phyloP scores from a whole-genome alignment of 768 basidiomycete genomes.

The Gymnopilus junonius region DNA sequence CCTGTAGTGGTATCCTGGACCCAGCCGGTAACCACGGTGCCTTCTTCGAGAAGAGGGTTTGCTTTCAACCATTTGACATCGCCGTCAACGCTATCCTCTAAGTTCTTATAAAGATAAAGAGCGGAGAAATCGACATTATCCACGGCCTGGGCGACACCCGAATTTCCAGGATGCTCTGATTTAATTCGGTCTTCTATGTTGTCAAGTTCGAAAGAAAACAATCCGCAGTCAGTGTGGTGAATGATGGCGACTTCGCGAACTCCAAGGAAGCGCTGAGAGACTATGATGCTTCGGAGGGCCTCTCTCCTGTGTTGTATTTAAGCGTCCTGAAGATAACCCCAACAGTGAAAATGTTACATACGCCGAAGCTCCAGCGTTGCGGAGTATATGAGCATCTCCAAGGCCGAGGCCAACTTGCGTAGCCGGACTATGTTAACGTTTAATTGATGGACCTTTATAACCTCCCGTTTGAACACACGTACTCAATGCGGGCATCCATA shows the following conservation, averaged over 20 bases:
- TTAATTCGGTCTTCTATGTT: constrained; percentile 55
- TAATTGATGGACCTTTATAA: background rate
- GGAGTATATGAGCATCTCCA: constrained; percentile 74
- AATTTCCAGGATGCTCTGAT: constrained; percentile 41
- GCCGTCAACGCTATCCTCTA: constrained; percentile 57
- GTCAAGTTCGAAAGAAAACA: constrained; percentile 63
- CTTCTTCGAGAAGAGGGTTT: constrained; percentile 58
- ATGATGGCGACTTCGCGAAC: constrained; percentile 70
- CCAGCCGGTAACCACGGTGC: constrained; percentile 66
- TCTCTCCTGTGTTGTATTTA: constrained; percentile 48
- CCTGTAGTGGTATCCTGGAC: constrained; percentile 66
- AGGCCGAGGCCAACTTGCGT: constrained; percentile 62
- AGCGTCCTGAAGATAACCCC: background rate
- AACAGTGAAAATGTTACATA: constrained; percentile 31
- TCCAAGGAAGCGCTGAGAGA: constrained; percentile 74
- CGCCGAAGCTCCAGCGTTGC: constrained; percentile 73
- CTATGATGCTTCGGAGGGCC: constrained; percentile 65
- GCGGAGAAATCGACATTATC: constrained; percentile 56
- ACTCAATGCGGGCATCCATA: constrained; percentile 80
- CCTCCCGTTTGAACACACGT: constrained; percentile 14
- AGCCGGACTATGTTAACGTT: constrained; percentile 45
- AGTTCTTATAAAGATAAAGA: constrained; percentile 47
- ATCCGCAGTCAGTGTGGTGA: constrained; percentile 77
- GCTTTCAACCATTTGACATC: constrained; percentile 64
- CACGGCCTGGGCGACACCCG: constrained; percentile 30